These are phyloP conservation scores for Scolecobasidium constrictum DNA, from an alignment of 2,329 filamentous ascomycete species.

Conservation along the genomic window DNA sequence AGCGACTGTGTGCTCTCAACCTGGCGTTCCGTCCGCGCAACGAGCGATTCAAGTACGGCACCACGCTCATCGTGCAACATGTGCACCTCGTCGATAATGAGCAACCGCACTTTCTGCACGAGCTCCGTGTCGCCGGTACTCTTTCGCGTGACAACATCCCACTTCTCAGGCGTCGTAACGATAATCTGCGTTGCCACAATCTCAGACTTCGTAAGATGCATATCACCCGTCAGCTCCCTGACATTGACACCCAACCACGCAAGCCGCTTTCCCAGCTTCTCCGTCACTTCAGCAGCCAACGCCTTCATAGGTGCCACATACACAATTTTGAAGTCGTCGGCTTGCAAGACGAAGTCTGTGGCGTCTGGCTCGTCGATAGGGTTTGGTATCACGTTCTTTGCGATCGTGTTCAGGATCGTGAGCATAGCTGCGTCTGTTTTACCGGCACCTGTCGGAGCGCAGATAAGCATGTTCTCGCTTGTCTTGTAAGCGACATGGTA, in stretches of 20 bases:
- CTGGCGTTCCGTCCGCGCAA: conserved; percentile 87
- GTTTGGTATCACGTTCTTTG: conserved; percentile 72
- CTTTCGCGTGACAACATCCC: conserved; percentile 96
- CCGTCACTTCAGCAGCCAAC: conserved; percentile 88
- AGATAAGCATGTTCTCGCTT: conserved; percentile 97
- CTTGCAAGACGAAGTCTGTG: conserved; percentile 69
- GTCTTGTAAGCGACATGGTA: conserved; percentile 93
- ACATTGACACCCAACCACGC: conserved; percentile 90
- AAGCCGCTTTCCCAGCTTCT: conserved; percentile 82
- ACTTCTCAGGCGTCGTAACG: conserved; percentile 97
- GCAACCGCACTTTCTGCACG: conserved; percentile 87
- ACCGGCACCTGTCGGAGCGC: conserved; percentile 93
- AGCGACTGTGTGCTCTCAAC: conserved; percentile 97
- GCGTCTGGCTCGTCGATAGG: conserved; percentile 64
- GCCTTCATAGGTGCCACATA: conserved; percentile 99
- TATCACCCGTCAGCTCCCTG: conserved; percentile 92
- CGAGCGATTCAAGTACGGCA: conserved; percentile 88
- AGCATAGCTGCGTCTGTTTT: conserved; percentile 99
- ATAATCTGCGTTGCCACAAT: conserved; percentile 96
- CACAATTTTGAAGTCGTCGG: conserved; percentile 92
- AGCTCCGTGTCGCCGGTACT: conserved; percentile 95
- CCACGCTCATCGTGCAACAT: conserved; percentile 98
- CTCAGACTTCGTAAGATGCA: conserved; percentile 95
- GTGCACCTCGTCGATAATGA: conserved; percentile 98
- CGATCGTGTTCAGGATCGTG: conserved; percentile 81